Evolutionary conservation across 495 filamentous ascomycete species (phyloP).

Genomic region (Monascus purpureus): DNA sequence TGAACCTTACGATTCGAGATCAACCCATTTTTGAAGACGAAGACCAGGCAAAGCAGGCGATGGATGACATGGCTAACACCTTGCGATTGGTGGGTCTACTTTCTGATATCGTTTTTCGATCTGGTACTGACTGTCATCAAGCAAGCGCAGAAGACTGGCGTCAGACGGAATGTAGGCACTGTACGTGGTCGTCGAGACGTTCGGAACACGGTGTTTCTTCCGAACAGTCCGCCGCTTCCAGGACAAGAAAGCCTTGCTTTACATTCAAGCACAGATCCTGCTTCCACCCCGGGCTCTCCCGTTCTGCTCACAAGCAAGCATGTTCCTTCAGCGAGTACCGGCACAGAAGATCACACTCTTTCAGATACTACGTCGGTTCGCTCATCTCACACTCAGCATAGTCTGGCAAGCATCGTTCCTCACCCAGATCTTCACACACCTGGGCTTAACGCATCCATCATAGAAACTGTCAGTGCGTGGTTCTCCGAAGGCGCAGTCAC

Average conservation of each 20-base stretch:
- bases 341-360: slow-evolving; percentile 41
- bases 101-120: not conserved
- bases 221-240: slow-evolving; percentile 24
- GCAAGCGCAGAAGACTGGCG: slow-evolving; percentile 40
- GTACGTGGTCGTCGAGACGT: slow-evolving; percentile 83
- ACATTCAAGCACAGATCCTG: slow-evolving; percentile 8
- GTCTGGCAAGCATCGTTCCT: slow-evolving; percentile 39
- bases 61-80: slow-evolving; percentile 84
- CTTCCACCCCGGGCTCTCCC: slow-evolving; percentile 13
- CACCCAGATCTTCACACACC: slow-evolving; percentile 74
- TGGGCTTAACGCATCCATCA: slow-evolving; percentile 78
- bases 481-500: slow-evolving; percentile 62
- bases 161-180: slow-evolving; percentile 56
- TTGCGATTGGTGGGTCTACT: slow-evolving; percentile 45
- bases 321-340: slow-evolving; percentile 32
- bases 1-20: slow-evolving; percentile 85
- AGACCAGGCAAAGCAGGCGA: slow-evolving; percentile 70
- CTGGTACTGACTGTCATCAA: slow-evolving; percentile 17
- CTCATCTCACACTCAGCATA: slow-evolving; percentile 69
- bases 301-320: slow-evolving; percentile 24
- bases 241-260: slow-evolving; percentile 17
- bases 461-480: slow-evolving; percentile 78
- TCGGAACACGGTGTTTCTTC: slow-evolving; percentile 73
- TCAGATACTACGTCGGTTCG: slow-evolving; percentile 89
- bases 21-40: slow-evolving; percentile 91